Base-by-base conservation (phyloP, 495 filamentous ascomycete genomes). In the Annulohypoxylon maeteangense region DNA sequence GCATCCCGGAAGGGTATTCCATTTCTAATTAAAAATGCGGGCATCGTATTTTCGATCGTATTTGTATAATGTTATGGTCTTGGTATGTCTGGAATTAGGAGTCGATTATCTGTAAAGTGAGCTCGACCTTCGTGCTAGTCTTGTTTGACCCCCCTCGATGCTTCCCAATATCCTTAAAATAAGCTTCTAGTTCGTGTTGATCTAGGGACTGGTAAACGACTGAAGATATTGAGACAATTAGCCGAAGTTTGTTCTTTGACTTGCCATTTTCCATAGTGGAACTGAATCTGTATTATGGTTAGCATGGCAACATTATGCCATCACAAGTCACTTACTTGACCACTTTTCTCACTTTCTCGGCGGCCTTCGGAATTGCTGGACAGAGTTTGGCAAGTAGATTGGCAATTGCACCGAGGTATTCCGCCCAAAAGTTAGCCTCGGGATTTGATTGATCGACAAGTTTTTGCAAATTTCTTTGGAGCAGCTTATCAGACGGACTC, bases 401-500 rank as follows among this genome's bases (percentile, higher is more conserved):
- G 1, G 79, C 78, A 51, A 81, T 75, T 18, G 78, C 76, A 6
- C 82, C 83, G 14, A 80, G 74, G 51, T 84, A 84, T 48, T 81
- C 76, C 8, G 82, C 79, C 82, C 82, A 84, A 34, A 84, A 82
- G 11, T 71, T 53, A 1, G 77, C 74, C 36, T 83, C 78, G 0
- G 77, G 71, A 63, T 77, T 72, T 7, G 73, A 64, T 12, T 62
- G 65, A 38, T 69, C 62, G 27, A 81, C 65, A 62, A 84, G 65
- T 38, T 67, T 74, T 22, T 78, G 77, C 2, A 88, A 71, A 53
- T 80, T 80, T 12, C 66, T 45, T 31, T 77, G 74, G 11, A 87
- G 72, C 7, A 76, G 71, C 47, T 75, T 73, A 62, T 88, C 83
- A 23, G 84, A 83, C 1, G 84, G 80, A 14, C 79, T 80, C 8